Conservation (phyloP, 345 rosid genomes). For the Camelina laxa region DNA sequence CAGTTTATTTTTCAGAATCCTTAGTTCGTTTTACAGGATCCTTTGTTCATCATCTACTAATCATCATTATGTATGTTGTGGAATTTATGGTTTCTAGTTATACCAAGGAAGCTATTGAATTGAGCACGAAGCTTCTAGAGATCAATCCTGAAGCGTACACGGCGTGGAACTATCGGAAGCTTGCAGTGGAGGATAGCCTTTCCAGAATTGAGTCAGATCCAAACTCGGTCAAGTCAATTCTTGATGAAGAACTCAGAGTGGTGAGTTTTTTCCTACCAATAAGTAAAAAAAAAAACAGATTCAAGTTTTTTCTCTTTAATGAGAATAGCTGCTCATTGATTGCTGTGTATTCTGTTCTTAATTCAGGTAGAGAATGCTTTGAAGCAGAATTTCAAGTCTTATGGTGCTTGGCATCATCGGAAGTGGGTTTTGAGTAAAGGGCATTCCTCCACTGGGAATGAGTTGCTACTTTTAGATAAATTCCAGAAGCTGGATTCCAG, state of each 20-base stretch:
- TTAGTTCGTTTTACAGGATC: too few species aligned
- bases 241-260: slow-evolving; percentile 73
- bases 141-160: slow-evolving; percentile 87
- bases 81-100: slow-evolving; percentile 51
- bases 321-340: background rate
- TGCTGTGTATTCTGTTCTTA: slow-evolving; percentile 3
- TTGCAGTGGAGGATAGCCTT: slow-evolving; percentile 64
- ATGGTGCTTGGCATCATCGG: slow-evolving; percentile 96
- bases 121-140: slow-evolving; percentile 81
- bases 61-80: background rate
- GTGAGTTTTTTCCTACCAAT: slow-evolving; percentile 46
- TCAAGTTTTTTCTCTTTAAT: background rate
- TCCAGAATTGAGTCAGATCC: slow-evolving; percentile 50
- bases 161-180: slow-evolving; percentile 91
- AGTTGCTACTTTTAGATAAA: slow-evolving; percentile 63
- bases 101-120: slow-evolving; percentile 73
- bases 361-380: slow-evolving; percentile 78
- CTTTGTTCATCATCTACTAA: too few species aligned
- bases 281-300: background rate
- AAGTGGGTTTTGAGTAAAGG: slow-evolving; percentile 86
- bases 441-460: slow-evolving; percentile 67
- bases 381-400: slow-evolving; percentile 78
- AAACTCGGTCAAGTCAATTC: slow-evolving; percentile 53
- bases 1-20: too few species aligned
- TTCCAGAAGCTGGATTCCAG: slow-evolving; percentile 72